Evolutionary conservation across 2,329 filamentous ascomycete genomes (phyloP).

Genomic region (Colletotrichum sp.): DNA sequence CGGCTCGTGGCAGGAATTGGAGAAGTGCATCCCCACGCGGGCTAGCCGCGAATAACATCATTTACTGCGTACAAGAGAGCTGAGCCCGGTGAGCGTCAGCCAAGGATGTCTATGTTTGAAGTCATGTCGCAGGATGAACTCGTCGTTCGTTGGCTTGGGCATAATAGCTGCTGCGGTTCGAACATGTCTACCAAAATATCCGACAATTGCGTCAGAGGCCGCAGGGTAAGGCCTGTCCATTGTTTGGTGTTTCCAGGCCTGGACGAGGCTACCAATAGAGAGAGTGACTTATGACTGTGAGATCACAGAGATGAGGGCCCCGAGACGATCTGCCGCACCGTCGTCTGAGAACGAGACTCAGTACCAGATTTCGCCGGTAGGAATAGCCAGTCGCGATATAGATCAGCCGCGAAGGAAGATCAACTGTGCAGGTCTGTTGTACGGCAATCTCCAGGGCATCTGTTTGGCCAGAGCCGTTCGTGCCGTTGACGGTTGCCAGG

Average conservation of each 20-base stretch:
- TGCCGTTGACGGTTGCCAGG: conserved; percentile 4
- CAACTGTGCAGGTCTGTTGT: not conserved
- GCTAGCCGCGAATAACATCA: not conserved
- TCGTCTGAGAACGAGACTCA: not conserved
- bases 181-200: not conserved
- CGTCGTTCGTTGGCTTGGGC: not conserved
- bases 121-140: conserved; percentile 19
- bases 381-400: not conserved
- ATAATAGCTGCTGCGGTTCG: not conserved
- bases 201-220: not conserved
- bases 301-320: not conserved
- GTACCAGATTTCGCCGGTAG: not conserved
- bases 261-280: not conserved
- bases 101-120: conserved; percentile 17
- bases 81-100: conserved; percentile 7
- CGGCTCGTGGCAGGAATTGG: not conserved
- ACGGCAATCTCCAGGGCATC: not conserved
- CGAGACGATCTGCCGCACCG: not conserved
- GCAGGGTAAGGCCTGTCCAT: not conserved
- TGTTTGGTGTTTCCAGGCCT: not conserved
- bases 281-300: not conserved
- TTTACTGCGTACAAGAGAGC: not conserved
- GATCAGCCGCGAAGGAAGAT: not conserved
- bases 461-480: conserved; percentile 10
- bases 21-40: not conserved